Evolutionary conservation across 164 flowering plant genomes (phyloP).

Genomic region (Protea cynaroides): DNA sequence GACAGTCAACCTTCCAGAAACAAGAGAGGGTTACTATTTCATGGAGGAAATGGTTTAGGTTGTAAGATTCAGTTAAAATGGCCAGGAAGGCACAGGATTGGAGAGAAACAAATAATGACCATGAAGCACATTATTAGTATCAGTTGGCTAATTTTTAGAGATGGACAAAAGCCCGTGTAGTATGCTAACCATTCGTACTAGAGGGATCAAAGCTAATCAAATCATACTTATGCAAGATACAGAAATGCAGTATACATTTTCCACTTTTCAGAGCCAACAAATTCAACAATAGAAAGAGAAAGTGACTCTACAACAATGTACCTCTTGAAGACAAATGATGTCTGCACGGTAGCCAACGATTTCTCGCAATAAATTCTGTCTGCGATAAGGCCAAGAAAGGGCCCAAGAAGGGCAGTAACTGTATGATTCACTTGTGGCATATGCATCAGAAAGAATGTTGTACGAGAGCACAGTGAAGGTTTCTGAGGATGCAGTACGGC

Average conservation of each 20-base stretch:
- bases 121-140: too few relatives aligned
- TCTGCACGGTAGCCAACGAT: conserved; percentile 95
- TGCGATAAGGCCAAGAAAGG: conserved; percentile 93
- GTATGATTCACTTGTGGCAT: conserved; percentile 67
- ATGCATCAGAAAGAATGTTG: conserved; percentile 74
- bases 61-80: too few relatives aligned
- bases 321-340: conserved; percentile 97
- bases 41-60: too few relatives aligned
- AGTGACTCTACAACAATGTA: conserved; percentile 12
- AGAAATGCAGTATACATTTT: neutral
- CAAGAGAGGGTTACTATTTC: too few relatives aligned
- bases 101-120: too few relatives aligned
- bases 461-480: conserved; percentile 90
- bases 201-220: neutral
- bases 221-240: neutral
- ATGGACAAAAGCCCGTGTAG: too few relatives aligned
- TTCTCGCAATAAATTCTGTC: conserved; percentile 83
- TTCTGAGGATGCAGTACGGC: conserved; percentile 56
- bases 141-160: too few relatives aligned
- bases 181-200: neutral
- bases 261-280: neutral
- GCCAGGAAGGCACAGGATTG: too few relatives aligned
- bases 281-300: neutral
- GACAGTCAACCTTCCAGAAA: too few relatives aligned
- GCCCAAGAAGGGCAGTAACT: conserved; percentile 98